Evolutionary conservation across 176 grass and related monocot species (phyloP), one percentile per base, ranked within the genome.

Genomic region (Neostapfia colusana): DNA sequence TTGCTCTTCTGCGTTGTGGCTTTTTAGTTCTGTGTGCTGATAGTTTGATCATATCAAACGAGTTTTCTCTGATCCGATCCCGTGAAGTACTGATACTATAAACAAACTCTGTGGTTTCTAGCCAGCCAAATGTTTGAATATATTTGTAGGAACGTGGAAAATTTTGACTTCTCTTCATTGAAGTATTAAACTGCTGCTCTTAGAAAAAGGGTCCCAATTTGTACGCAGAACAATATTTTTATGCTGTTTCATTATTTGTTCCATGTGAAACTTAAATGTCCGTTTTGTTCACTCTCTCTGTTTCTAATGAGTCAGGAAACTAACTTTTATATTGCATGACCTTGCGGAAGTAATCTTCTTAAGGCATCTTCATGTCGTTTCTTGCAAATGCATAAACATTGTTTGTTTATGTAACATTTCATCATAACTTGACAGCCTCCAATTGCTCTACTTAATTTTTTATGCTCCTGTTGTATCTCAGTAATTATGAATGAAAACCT

Each of bases 81-180:
- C 31, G 1, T 31, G 1, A 31, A 31, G 31, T 31, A 31, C 31
- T 1, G 31, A 31, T 31, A 31, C 3, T 31, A 31, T 31, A 31
- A 3, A 31, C n/a, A 31, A 31, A 31, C 31, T 31, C 3, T 31
- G 31, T 31, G 31, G 31, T 31, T 31, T 31, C 31, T 31, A 31
- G 31, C 31, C 3, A 31, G 31, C 31, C 31, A 31, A 31, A 31
- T 31, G 3, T 31, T 31, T 31, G 31, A 31, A 31, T 31, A 31
- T 31, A 31, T 31, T 31, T 31, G 31, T 31, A 31, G 14, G 41
- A 17, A 24, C 16, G 39, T 41, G 44, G 43, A 63, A 69, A 69
- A 15, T 20, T 18, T 40, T 41, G 70, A 69, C 57, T 86, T 65
- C 7, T 81, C 78, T 58, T 58, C 10, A 46, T 64, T 72, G 25